Percentiles rank a stretch among this genome's conserved stretches.
These are phyloP conservation scores for Scheffersomyces coipomensis DNA, from an alignment of 805 yeast genomes.

Conservation along the genomic window DNA sequence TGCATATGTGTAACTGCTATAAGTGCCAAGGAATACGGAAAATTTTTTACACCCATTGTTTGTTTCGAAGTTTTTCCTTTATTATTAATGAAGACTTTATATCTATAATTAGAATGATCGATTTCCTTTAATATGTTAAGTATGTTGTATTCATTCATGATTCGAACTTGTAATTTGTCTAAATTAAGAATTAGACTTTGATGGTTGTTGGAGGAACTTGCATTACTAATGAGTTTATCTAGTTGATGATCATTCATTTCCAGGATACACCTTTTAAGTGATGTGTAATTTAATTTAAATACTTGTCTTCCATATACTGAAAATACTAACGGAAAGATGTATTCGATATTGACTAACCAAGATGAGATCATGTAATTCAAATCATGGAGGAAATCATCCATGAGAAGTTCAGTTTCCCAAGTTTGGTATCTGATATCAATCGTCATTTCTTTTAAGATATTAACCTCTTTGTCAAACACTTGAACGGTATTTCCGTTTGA, in stretches of 20 bases:
- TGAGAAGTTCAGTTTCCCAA: conserved; percentile 1
- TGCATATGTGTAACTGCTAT: not conserved
- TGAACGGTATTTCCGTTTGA: not conserved
- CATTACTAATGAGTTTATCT: not conserved
- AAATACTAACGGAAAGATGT: conserved; percentile 26
- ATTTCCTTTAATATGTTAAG: conserved; percentile 2
- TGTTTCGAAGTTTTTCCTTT: not conserved
- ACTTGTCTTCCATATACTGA: conserved; percentile 26
- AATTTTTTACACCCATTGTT: not conserved
- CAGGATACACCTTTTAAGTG: not conserved
- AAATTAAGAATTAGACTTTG: conserved; percentile 3
- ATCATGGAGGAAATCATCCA: conserved; percentile 7
- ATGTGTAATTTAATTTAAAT: conserved; percentile 15
- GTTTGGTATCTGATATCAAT: conserved; percentile 9
- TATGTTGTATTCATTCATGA: conserved; percentile 14
- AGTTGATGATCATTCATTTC: not conserved
- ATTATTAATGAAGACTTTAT: not conserved
- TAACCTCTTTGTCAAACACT: not conserved
- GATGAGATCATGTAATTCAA: conserved; percentile 21
- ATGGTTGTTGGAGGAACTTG: not conserved
- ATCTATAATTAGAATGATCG: conserved; percentile 11
- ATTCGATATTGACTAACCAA: conserved; percentile 25
- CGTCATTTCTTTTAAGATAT: conserved; percentile 2
- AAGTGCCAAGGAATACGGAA: not conserved
- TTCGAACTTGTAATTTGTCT: conserved; percentile 11